These are phyloP conservation scores for Juglanconis juglandina DNA, from an alignment of 2,329 filamentous ascomycete species.

Conservation along the genomic window DNA sequence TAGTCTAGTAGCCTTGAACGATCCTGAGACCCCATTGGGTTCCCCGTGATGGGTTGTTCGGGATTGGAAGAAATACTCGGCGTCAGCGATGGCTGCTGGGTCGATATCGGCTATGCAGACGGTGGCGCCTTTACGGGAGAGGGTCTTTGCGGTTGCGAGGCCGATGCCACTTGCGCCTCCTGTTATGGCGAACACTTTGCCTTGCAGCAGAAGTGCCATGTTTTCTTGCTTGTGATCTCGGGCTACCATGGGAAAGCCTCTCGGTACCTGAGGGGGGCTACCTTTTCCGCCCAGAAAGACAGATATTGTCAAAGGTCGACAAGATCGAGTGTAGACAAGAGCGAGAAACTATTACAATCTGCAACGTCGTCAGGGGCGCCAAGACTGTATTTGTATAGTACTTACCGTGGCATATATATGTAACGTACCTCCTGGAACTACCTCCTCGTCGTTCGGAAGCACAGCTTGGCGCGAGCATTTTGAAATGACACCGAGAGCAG, in stretches of 20 bases:
- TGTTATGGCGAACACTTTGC: slow-evolving; percentile 19
- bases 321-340: background rate
- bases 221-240: background rate
- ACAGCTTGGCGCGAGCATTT: too few species aligned
- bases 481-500: too few species aligned
- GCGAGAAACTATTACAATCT: background rate
- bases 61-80: slow-evolving; percentile 29
- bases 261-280: background rate
- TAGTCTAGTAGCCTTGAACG: slow-evolving; percentile 32
- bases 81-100: slow-evolving; percentile 25
- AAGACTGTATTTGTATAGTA: background rate
- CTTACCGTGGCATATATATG: background rate
- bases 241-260: background rate
- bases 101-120: slow-evolving; percentile 40
- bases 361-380: background rate
- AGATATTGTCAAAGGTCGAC: background rate
- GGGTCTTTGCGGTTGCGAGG: slow-evolving; percentile 36
- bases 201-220: slow-evolving; percentile 6
- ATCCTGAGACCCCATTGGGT: slow-evolving; percentile 7
- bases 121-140: slow-evolving; percentile 33
- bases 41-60: slow-evolving; percentile 8
- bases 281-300: too few species aligned
- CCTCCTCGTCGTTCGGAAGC: background rate
- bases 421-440: background rate
- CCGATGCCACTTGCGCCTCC: slow-evolving; percentile 34